Evolutionary conservation across 306 rosid species (phyloP).

Genomic region (Canavalia ensiformis): DNA sequence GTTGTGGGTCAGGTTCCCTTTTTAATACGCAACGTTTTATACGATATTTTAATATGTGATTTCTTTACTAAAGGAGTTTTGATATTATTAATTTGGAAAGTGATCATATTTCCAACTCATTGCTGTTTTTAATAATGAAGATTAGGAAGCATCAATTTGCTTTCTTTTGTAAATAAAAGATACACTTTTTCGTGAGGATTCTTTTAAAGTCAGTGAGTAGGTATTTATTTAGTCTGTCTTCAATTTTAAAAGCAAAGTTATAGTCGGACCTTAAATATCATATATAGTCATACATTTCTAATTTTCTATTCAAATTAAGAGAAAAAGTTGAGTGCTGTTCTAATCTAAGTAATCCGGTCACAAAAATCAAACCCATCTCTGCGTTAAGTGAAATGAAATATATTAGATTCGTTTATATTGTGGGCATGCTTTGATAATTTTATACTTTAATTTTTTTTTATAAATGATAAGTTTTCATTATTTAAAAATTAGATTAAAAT

Average conservation of each 20-base stretch:
- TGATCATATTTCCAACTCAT: conserved; percentile 58
- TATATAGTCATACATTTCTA: background rate
- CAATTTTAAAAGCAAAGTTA: conserved; percentile 23
- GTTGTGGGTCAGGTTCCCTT: conserved; percentile 52
- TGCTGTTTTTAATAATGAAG: conserved; percentile 54
- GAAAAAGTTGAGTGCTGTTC: background rate
- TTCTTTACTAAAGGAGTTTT: conserved; percentile 60
- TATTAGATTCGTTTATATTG: background rate
- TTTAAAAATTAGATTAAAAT: no score
- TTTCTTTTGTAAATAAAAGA: conserved; percentile 12
- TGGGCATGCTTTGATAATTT: background rate
- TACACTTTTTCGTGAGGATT: conserved; percentile 34
- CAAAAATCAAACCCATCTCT: background rate
- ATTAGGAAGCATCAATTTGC: conserved; percentile 48
- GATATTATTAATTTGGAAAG: conserved; percentile 55
- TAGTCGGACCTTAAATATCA: background rate
- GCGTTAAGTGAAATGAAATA: background rate
- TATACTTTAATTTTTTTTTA: no score
- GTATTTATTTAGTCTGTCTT: background rate
- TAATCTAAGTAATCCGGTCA: background rate
- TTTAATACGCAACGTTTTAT: conserved; percentile 45
- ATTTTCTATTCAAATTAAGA: background rate
- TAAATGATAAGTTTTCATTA: no score
- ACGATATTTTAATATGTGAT: conserved; percentile 38
- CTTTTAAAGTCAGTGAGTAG: conserved; percentile 1